These are phyloP conservation scores for Rhodotorula sphaerocarpa DNA, from an alignment of 768 basidiomycete genomes.

Conservation along the genomic window DNA sequence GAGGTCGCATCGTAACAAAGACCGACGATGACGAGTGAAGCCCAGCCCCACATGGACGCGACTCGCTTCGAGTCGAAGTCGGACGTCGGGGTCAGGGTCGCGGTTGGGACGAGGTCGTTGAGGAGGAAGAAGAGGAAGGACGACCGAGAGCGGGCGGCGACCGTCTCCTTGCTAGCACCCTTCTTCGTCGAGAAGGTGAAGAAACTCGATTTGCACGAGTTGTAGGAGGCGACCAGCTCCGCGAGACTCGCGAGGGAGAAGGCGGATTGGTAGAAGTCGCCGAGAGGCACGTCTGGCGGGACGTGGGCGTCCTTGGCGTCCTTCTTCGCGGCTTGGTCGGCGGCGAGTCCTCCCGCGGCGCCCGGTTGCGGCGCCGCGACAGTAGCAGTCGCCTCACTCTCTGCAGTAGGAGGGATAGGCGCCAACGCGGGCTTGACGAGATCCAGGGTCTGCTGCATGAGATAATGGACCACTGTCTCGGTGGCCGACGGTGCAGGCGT, in stretches of 20 bases:
- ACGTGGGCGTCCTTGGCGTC: conserved; percentile 24
- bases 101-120: conserved; percentile 69
- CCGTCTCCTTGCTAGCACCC: conserved; percentile 42
- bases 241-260: conserved; percentile 87
- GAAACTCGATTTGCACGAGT: conserved; percentile 79
- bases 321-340: conserved; percentile 23
- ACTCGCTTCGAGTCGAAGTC: conserved; percentile 41
- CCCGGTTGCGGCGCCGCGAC: neutral
- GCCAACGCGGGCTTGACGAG: conserved; percentile 50
- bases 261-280: conserved; percentile 37
- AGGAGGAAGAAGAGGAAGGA: conserved; percentile 70
- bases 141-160: conserved; percentile 53
- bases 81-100: conserved; percentile 51
- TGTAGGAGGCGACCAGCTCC: conserved; percentile 87
- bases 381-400: neutral
- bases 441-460: conserved; percentile 63
- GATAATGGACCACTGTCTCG: conserved; percentile 51
- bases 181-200: conserved; percentile 52
- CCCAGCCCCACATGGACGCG: conserved; percentile 44
- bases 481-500: conserved; percentile 39
- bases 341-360: conserved; percentile 1
- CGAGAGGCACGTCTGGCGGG: conserved; percentile 28
- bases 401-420: conserved; percentile 19
- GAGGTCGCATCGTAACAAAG: conserved; percentile 76
- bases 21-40: conserved; percentile 69